phyloP scores from a whole-genome alignment of 2,329 filamentous ascomycete species.

The Biscogniauxia marginata region DNA sequence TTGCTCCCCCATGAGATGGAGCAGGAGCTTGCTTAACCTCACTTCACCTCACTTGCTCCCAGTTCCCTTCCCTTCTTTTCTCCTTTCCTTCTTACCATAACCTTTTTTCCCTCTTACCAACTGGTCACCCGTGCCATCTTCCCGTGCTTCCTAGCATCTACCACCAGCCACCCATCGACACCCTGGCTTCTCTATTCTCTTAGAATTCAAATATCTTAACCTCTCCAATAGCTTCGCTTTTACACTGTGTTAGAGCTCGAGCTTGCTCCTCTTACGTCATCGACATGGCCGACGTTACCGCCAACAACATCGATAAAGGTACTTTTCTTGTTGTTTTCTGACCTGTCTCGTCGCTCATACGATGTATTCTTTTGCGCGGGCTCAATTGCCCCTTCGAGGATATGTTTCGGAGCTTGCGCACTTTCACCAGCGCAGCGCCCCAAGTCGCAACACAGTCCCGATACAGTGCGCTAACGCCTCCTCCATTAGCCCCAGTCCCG shows the following conservation, averaged over 20 bases:
- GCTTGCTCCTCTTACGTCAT: slow-evolving; percentile 33
- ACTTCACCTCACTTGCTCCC: slow-evolving; percentile 27
- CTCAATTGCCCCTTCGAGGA: slow-evolving; percentile 19
- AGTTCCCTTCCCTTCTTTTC: slow-evolving; percentile 15
- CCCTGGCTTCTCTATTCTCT: slow-evolving; percentile 4
- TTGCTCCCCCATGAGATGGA: slow-evolving; percentile 20
- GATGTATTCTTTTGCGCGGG: slow-evolving; percentile 12
- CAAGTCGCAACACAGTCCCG: slow-evolving; percentile 11
- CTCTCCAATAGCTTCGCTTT: slow-evolving; percentile 6
- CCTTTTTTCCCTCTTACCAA: slow-evolving; percentile 6
- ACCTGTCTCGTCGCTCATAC: slow-evolving; percentile 9
- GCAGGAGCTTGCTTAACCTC: slow-evolving; percentile 25
- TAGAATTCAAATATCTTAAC: slow-evolving; percentile 6
- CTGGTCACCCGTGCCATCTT: neutral
- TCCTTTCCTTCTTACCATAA: slow-evolving; percentile 9
- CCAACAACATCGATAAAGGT: slow-evolving; percentile 32
- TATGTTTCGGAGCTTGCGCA: slow-evolving; percentile 11
- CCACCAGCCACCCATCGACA: neutral
- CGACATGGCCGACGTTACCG: slow-evolving; percentile 33
- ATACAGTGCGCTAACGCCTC: slow-evolving; percentile 28
- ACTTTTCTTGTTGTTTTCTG: slow-evolving; percentile 15
- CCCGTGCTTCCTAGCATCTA: slow-evolving; percentile 2
- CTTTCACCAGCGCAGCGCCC: slow-evolving; percentile 12
- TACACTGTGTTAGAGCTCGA: slow-evolving; percentile 23
- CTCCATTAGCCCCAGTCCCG: slow-evolving; percentile 18